phyloP scores from a whole-genome alignment of 2,329 filamentous ascomycete genomes.

The Colletotrichum tanaceti region DNA sequence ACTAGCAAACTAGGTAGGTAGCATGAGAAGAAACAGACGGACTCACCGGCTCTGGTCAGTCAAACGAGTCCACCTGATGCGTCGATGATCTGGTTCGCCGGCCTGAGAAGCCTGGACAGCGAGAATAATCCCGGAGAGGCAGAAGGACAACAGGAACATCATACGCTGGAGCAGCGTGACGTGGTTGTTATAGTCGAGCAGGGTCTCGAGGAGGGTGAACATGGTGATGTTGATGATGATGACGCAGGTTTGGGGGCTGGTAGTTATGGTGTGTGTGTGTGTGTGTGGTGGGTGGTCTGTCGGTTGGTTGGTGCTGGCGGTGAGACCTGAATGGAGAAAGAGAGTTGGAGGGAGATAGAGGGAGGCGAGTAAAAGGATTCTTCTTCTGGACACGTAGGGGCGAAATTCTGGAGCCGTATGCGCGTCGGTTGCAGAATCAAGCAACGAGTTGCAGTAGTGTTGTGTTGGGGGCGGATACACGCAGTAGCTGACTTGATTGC shows the following conservation, averaged over 20 bases:
- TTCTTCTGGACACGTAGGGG: conserved; percentile 3
- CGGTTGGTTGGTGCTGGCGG: conserved; percentile 6
- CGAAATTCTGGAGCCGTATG: conserved; percentile 3
- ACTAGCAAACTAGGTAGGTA: too few relatives aligned
- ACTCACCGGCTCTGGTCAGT: conserved; percentile 41
- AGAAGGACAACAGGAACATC: conserved; percentile 41
- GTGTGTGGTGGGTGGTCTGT: background rate
- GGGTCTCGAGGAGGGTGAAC: conserved; percentile 22
- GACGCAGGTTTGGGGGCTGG: background rate
- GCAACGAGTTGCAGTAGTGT: conserved; percentile 18
- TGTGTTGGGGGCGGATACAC: conserved; percentile 13
- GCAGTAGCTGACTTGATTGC: conserved; percentile 13
- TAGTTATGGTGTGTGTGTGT: background rate
- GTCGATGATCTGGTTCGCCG: conserved; percentile 32
- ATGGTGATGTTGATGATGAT: conserved; percentile 26
- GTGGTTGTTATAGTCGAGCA: conserved; percentile 39
- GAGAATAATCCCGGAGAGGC: conserved; percentile 42
- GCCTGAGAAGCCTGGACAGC: conserved; percentile 43
- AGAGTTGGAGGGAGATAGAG: background rate
- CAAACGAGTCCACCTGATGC: conserved; percentile 41
- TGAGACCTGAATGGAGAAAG: conserved; percentile 1
- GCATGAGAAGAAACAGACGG: background rate
- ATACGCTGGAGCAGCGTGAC: conserved; percentile 41
- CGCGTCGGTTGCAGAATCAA: background rate
- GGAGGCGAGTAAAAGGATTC: background rate